Base-by-base conservation (phyloP, 2,329 filamentous ascomycete species). In the Fusarium buxicola region DNA sequence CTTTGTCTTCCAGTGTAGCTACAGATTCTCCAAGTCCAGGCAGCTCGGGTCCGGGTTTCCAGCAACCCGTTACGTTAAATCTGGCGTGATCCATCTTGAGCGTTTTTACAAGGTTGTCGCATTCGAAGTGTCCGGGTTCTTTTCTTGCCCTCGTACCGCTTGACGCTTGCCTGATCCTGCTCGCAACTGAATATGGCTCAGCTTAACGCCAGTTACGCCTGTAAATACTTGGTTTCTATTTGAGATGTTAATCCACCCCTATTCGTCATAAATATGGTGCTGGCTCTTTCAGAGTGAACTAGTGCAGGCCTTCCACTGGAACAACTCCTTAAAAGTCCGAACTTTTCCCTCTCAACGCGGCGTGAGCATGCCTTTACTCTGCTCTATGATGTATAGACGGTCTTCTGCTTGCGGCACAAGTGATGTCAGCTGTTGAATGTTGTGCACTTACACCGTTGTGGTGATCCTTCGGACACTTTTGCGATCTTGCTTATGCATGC, bases 1-100 rank as follows among this genome's bases (percentile, higher is more conserved):
- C 66, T 82, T 83, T 67, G 80, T 80, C 66, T 75, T 77, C 65
- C 73, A 76, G 13, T 75, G 73, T 3, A 75, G 57, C 3, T 70
- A 69, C 21, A 83, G 64, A 0, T 65, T 66, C 6, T 70, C 56
- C 1, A 82, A 60, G 16, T 77, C 73, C 21, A n/a, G n/a, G n/a
- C n/a, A n/a, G n/a, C n/a, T n/a, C 73, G 74, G 18, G 82, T 66
- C 0, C 80, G 80, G 1, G 82, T 62, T 1, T 69, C 73, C 39
- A 82, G 72, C 60, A 83, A 80, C 64, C 75, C n/a, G n/a, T n/a
- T n/a, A n/a, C n/a, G n/a, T n/a, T n/a, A n/a, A n/a, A n/a, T n/a
- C n/a, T n/a, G n/a, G n/a, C n/a, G n/a, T n/a, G n/a, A n/a, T n/a
- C n/a, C n/a, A n/a, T n/a, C n/a, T n/a, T n/a, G n/a, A n/a, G n/a